Conservation (phyloP, 2,329 filamentous ascomycete species). For the Apiospora kogelbergensis region DNA sequence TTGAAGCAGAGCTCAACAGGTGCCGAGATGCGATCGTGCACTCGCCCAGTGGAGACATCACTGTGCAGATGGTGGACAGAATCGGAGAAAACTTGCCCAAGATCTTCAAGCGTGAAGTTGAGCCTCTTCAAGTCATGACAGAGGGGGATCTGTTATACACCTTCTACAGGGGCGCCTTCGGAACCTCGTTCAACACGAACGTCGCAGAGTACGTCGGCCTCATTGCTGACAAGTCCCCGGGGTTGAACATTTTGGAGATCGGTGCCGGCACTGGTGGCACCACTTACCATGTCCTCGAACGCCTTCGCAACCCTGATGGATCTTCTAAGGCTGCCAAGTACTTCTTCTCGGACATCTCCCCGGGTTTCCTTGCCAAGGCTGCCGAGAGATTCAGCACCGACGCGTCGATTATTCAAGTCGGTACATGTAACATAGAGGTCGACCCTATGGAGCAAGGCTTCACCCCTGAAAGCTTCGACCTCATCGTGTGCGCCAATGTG, state of each 20-base stretch:
- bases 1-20: neutral
- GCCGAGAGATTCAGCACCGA: neutral
- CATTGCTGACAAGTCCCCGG: constrained; percentile 6
- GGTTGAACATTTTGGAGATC: constrained; percentile 12
- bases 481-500: constrained; percentile 6
- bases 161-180: constrained; percentile 2
- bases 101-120: constrained; percentile 2
- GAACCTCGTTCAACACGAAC: neutral
- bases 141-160: neutral
- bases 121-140: constrained; percentile 1
- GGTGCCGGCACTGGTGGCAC: constrained; percentile 6
- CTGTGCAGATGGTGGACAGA: constrained; percentile 3
- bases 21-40: neutral
- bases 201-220: constrained; percentile 3
- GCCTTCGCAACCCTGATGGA: neutral
- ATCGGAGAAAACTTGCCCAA: constrained; percentile 4
- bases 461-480: neutral
- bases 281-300: neutral
- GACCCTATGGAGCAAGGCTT: neutral
- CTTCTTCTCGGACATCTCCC: neutral
- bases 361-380: constrained; percentile 1
- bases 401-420: neutral
- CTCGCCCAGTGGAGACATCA: neutral
- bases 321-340: neutral
- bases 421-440: neutral